Evolutionary conservation across 1,284 basidiomycete genomes (phyloP), one percentile per base, ranked within the genome.

Genomic region (Puccinia horiana): DNA sequence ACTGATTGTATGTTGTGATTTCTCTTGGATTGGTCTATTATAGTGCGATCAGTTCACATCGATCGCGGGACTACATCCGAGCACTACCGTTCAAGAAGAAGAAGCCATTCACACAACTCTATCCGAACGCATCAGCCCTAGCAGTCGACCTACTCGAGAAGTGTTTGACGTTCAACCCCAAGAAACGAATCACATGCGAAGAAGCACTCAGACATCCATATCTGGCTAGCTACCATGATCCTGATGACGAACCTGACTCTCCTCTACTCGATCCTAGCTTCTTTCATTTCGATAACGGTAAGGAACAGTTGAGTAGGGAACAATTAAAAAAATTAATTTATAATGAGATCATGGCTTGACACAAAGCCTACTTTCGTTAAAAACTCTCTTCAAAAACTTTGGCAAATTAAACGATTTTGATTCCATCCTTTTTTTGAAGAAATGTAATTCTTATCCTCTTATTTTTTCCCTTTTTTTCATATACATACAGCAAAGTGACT

Each of bases 281-380:
- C 89, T 97, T 98, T 87, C 94, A 95, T 85, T 97, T 97, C 87
- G 95, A 97, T 86, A 88, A 91, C 92, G 92, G 94, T 89, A 96
- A 96, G 89, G 95, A 96, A 84, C 93, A 94, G 84, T 94, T 96
- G 88, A 93, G 92, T 85, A 90, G 93, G 58, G 94, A 91, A 47
- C 91, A 94, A 85, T 88, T 95, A 72, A 94, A 94, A 85, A n/a
- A 37, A 49, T 61, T 81, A 2, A 29, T 81, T 35, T 81, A 67
- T 65, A 72, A 81, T 6, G 80, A 81, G 69, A 81, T 81, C 42
- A 73, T 49, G 37, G 8, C 32, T 20, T 65, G 40, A 3, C 8
- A 65, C 58, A n/a, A n/a, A n/a, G n/a, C n/a, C n/a, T n/a, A n/a
- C n/a, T n/a, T n/a, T n/a, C n/a, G n/a, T n/a, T n/a, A n/a, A n/a